Percentiles rank a stretch among this genome's conserved stretches.
phyloP scores from a whole-genome alignment of 1,284 basidiomycete species.

The Microbotryum lychnidis-dioicae region DNA sequence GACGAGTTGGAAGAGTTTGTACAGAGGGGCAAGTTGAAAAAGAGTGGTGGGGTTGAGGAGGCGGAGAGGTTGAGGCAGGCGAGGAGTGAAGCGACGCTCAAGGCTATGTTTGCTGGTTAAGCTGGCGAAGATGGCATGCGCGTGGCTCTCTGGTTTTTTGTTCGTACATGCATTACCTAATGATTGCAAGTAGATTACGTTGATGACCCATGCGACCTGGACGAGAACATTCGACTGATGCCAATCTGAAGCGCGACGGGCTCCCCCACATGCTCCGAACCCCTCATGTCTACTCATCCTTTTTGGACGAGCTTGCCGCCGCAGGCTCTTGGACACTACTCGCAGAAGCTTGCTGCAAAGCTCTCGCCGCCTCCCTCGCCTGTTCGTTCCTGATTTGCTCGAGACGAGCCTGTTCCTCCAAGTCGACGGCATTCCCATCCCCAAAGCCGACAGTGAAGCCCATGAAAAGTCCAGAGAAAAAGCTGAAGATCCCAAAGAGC shows the following conservation, averaged over 20 bases:
- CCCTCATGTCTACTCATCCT: too few species aligned
- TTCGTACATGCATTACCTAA: too few species aligned
- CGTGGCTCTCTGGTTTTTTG: background rate
- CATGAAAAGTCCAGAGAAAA: constrained; percentile 8
- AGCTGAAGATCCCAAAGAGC: constrained; percentile 7
- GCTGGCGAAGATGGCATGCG: background rate
- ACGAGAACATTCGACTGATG: too few species aligned
- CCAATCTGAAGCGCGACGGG: too few species aligned
- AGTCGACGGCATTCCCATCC: constrained; percentile 24
- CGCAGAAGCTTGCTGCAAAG: too few species aligned
- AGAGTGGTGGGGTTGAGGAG: constrained; percentile 92
- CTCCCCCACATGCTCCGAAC: too few species aligned
- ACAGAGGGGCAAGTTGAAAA: constrained; percentile 69
- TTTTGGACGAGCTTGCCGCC: too few species aligned
- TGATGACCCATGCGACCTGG: too few species aligned
- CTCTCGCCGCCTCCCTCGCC: too few species aligned
- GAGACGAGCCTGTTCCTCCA: constrained; percentile 4
- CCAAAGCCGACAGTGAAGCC: constrained; percentile 15
- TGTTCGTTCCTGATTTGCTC: too few species aligned
- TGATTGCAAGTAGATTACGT: too few species aligned
- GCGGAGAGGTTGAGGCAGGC: constrained; percentile 73
- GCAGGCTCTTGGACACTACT: too few species aligned
- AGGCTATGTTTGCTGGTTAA: constrained; percentile 61
- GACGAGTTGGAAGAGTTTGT: constrained; percentile 76
- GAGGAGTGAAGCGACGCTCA: constrained; percentile 70